These are phyloP conservation scores for Chrysoporthe deuterocubensis DNA, from an alignment of 2,329 filamentous ascomycete genomes.

Conservation along the genomic window DNA sequence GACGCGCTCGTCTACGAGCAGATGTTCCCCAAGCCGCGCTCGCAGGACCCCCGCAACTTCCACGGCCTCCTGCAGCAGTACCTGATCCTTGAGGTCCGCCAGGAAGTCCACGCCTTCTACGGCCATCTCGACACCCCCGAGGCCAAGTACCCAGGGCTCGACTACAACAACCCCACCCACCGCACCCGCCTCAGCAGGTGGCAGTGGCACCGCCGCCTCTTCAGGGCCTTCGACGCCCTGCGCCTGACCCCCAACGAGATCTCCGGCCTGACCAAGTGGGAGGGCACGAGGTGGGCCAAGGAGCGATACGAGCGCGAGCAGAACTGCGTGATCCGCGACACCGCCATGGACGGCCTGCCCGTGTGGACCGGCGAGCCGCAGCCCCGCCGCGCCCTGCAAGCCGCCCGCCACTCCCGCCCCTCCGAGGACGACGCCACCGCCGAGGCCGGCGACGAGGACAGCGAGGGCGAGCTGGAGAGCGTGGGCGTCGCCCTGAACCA, in stretches of 20 bases:
- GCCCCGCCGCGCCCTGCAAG: conserved; percentile 14
- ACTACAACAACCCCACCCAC: conserved; percentile 75
- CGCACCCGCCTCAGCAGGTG: conserved; percentile 78
- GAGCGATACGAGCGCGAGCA: conserved; percentile 80
- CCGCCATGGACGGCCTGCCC: conserved; percentile 69
- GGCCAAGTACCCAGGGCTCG: conserved; percentile 80
- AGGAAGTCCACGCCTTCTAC: conserved; percentile 79
- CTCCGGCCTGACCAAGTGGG: conserved; percentile 75
- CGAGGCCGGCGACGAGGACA: conserved; percentile 45
- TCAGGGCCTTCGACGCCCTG: conserved; percentile 74
- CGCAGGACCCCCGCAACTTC: conserved; percentile 73
- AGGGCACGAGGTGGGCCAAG: conserved; percentile 82
- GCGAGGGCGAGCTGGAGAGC: conserved; percentile 59
- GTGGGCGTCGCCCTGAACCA: conserved; percentile 67
- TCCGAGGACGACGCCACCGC: conserved; percentile 12
- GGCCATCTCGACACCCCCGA: conserved; percentile 79
- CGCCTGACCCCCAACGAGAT: conserved; percentile 73
- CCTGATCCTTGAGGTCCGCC: conserved; percentile 77
- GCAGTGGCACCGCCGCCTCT: conserved; percentile 76
- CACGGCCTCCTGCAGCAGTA: conserved; percentile 69
- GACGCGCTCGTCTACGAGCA: conserved; percentile 75
- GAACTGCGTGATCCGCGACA: conserved; percentile 70
- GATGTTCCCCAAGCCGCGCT: conserved; percentile 71
- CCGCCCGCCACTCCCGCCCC: conserved; percentile 13
- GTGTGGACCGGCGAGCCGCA: conserved; percentile 49